These are phyloP conservation scores for Astrocystis sublimbata DNA, from an alignment of 495 filamentous ascomycete genomes.

Conservation along the genomic window DNA sequence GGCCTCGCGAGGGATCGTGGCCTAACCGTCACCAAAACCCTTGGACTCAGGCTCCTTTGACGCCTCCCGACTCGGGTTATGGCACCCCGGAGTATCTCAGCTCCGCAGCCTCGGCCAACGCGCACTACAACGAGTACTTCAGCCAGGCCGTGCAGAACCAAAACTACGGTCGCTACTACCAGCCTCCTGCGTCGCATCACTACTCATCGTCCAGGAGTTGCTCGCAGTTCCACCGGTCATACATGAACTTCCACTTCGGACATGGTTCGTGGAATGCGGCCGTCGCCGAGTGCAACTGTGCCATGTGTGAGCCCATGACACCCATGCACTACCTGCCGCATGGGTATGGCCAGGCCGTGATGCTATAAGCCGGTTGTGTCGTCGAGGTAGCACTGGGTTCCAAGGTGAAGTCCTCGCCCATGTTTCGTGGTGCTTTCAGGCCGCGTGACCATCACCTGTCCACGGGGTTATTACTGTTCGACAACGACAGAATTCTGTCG, in stretches of 20 bases:
- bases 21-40: slow-evolving; percentile 33
- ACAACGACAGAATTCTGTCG: slow-evolving; percentile 15
- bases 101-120: slow-evolving; percentile 45
- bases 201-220: slow-evolving; percentile 33
- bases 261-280: slow-evolving; percentile 61
- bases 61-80: slow-evolving; percentile 53
- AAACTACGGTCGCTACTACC: slow-evolving; percentile 50
- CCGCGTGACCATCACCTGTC: not conserved
- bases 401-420: not conserved
- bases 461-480: slow-evolving; percentile 11
- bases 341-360: slow-evolving; percentile 65
- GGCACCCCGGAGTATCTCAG: slow-evolving; percentile 52
- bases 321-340: slow-evolving; percentile 52
- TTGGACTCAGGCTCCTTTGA: slow-evolving; percentile 45
- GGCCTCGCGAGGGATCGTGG: slow-evolving; percentile 51
- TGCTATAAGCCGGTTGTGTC: slow-evolving; percentile 44
- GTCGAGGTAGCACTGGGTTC: not conserved
- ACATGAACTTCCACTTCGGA: slow-evolving; percentile 56
- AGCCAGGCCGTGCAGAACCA: slow-evolving; percentile 39
- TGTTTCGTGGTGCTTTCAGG: not conserved
- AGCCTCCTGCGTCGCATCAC: slow-evolving; percentile 30
- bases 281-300: slow-evolving; percentile 64
- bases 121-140: slow-evolving; percentile 51
- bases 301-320: slow-evolving; percentile 61
- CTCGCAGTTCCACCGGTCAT: slow-evolving; percentile 36